Base-by-base conservation (phyloP, 2,329 filamentous ascomycete species). In the Paecilomyces fulvus region DNA sequence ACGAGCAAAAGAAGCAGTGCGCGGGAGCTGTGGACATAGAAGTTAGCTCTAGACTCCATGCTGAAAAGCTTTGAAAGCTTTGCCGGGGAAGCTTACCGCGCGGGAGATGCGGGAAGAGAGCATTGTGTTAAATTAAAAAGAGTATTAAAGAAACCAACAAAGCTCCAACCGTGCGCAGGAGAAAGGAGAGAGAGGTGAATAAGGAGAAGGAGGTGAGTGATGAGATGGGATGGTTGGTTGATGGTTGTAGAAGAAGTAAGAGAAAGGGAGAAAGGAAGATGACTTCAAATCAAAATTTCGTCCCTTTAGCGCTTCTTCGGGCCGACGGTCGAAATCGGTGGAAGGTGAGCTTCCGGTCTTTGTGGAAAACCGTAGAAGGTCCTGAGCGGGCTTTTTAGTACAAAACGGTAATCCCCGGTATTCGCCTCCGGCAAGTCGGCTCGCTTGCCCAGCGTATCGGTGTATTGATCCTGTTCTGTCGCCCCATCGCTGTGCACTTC, bases 1-100 rank as follows among this genome's bases (percentile, higher is more conserved):
- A 76, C 87, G 87, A 72, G 85, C 79, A 74, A 86, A 79, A 73
- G 83, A 77, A 69, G 87, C 79, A 74, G 88, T 86, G 82, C 90
- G 85, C 72, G 90, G 89, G 77, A 95, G 83, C 88, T 92, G 64
- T 72, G 53, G 55, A 10, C 23, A 51, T 21, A 51, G 51, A 17
- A 33, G 51, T 58, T 37, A 60, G 59, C 50, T 55, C 49, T 11
- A 49, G 33, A 14, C n/a, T 25, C n/a, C 60, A 59, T 61, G 60
- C 55, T 56, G 57, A 58, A 31, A 57, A 56, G 55, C 57, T 59
- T 55, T 28, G 25, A 28, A 28, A 28, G 25, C 25, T 28, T 31
- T 30, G 48, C 52, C 37, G 49, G 55, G 51, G 48, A 56, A 59
- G 20, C 87, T 80, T 84, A 90, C 87, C 83, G 85, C 86, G 82